Conservation (phyloP, 2,329 filamentous ascomycete genomes). For the Pseudofabraea citricarpa region DNA sequence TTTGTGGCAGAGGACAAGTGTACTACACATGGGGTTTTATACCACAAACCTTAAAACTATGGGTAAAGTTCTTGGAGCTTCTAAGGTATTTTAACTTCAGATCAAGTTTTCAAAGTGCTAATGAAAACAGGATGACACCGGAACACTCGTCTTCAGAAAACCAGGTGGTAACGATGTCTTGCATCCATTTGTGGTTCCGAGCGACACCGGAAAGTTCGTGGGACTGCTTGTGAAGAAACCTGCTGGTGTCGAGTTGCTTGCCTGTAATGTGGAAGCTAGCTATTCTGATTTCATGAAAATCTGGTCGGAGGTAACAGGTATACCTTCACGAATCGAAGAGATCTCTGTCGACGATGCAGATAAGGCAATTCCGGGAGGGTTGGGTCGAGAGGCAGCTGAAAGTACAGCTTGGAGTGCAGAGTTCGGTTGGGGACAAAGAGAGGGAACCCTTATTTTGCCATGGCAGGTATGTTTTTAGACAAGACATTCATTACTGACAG, state of each 20-base stretch:
- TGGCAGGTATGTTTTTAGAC: conserved; percentile 12
- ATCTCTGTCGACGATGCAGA: conserved; percentile 19
- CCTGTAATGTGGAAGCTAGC: conserved; percentile 11
- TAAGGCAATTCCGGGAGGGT: conserved; percentile 21
- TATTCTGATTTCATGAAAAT: conserved; percentile 12
- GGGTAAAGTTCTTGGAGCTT: conserved; percentile 3
- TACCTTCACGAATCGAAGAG: conserved; percentile 8
- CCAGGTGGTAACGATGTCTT: conserved; percentile 8
- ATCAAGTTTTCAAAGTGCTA: too few relatives aligned
- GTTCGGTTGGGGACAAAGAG: conserved; percentile 31
- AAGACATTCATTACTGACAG: not conserved
- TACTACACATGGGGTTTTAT: conserved; percentile 31
- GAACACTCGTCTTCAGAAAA: conserved; percentile 8
- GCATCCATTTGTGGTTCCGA: conserved; percentile 23
- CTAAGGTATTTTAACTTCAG: too few relatives aligned
- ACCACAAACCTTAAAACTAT: conserved; percentile 24
- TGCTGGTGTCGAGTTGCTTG: conserved; percentile 17
- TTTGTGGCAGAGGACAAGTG: conserved; percentile 27
- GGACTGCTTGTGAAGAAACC: conserved; percentile 15
- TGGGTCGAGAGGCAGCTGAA: conserved; percentile 29
- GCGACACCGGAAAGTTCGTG: conserved; percentile 28
- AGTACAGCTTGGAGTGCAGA: conserved; percentile 29
- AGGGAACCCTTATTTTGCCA: conserved; percentile 18
- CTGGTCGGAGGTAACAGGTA: conserved; percentile 15
- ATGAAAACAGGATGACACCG: too few relatives aligned